phyloP scores from a whole-genome alignment of 768 basidiomycete genomes.

The Suillus americanus region DNA sequence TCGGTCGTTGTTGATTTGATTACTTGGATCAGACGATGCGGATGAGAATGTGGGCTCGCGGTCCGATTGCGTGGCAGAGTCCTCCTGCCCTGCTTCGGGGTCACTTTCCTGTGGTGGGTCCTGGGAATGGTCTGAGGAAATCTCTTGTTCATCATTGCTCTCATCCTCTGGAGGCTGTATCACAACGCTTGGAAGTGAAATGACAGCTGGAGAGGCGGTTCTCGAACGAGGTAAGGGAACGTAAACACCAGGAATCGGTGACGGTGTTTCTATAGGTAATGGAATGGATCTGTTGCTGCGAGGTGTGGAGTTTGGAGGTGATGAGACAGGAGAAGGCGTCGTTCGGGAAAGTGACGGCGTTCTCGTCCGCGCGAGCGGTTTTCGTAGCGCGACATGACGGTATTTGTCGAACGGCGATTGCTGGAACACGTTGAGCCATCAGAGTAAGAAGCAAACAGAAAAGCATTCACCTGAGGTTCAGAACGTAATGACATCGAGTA shows the following conservation, averaged over 20 bases:
- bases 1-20: slow-evolving; percentile 27
- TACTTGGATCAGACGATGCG: slow-evolving; percentile 45
- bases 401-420: slow-evolving; percentile 61
- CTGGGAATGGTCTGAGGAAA: slow-evolving; percentile 1
- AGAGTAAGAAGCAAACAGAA: slow-evolving; percentile 4
- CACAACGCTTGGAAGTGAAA: slow-evolving; percentile 24
- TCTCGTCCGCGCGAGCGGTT: slow-evolving; percentile 49
- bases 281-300: slow-evolving; percentile 49
- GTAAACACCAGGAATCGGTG: slow-evolving; percentile 45
- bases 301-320: slow-evolving; percentile 65
- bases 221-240: slow-evolving; percentile 55
- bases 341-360: slow-evolving; percentile 70
- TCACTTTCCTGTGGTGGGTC: slow-evolving; percentile 19
- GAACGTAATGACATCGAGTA: slow-evolving; percentile 61
- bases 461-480: slow-evolving; percentile 52
- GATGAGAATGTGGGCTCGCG: slow-evolving; percentile 74
- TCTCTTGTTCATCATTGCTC: slow-evolving; percentile 15
- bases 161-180: slow-evolving; percentile 22
- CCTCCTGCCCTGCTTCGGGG: slow-evolving; percentile 20
- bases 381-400: slow-evolving; percentile 61
- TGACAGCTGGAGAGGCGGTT: slow-evolving; percentile 47
- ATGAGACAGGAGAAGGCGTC: slow-evolving; percentile 56
- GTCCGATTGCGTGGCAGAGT: slow-evolving; percentile 27
- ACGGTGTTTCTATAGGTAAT: slow-evolving; percentile 40
- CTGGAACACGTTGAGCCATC: slow-evolving; percentile 33